These are phyloP conservation scores for Nakazawaea holstii DNA, from an alignment of 805 yeast genomes.

Conservation along the genomic window DNA sequence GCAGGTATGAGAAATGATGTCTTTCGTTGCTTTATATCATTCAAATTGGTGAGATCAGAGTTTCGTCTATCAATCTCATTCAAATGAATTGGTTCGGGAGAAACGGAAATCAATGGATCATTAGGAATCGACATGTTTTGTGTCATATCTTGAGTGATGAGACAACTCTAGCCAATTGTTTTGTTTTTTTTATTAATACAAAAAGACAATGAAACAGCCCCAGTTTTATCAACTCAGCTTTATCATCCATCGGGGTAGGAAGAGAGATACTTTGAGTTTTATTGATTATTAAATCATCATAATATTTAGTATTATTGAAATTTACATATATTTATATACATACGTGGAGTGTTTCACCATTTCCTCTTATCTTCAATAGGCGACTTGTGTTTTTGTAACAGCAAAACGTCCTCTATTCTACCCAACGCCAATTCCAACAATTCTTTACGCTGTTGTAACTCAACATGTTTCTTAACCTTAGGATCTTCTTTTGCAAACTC, in stretches of 20 bases:
- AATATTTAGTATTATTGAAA: not conserved
- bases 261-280: too few relatives aligned
- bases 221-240: not conserved
- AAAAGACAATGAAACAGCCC: not conserved
- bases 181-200: conserved; percentile 1
- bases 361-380: not conserved
- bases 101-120: not conserved
- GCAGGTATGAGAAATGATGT: conserved; percentile 14
- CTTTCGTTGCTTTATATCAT: conserved; percentile 2
- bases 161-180: not conserved
- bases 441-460: conserved; percentile 89
- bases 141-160: not conserved
- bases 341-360: conserved; percentile 2
- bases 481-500: conserved; percentile 93
- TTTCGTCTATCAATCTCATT: not conserved
- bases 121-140: not conserved
- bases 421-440: conserved; percentile 75
- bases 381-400: conserved; percentile 39
- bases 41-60: conserved; percentile 1
- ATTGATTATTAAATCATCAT: too few relatives aligned
- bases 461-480: conserved; percentile 82
- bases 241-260: too few relatives aligned
- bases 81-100: not conserved
- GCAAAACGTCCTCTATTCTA: conserved; percentile 81
- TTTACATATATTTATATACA: not conserved